Base-by-base conservation (phyloP, 2,329 filamentous ascomycete species). In the Hypoxylon sp. region DNA sequence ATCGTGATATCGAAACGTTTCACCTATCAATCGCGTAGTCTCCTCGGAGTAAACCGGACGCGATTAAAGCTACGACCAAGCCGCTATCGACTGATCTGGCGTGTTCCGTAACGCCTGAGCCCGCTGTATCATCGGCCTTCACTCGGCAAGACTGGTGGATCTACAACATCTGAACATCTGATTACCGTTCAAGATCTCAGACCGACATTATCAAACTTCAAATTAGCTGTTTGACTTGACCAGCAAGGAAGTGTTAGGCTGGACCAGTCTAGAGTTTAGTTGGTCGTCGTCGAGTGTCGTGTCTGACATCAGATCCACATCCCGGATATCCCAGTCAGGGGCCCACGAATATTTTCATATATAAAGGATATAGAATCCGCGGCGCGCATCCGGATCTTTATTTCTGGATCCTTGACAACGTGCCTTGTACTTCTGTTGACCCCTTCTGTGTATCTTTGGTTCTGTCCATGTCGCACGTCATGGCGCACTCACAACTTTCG, bases 401-500 rank as follows among this genome's bases (percentile, higher is more conserved):
- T 37, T 53, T 46, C 48, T 51, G 55, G 48, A 58, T 30, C 27
- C 46, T 63, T 62, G 65, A 61, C 65, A 70, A 68, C 68, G 70
- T 71, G 65, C 47, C 29, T 65, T 67, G 27, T 65, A 16, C 48
- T 52, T 61, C 34, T 59, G 54, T 67, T 70, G 55, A 59, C 43
- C 34, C 32, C 5, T 68, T 52, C 62, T 65, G 48, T 43, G 65
- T 69, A 63, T 71, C 59, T 68, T 65, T 62, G 53, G 34, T 62
- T 50, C 32, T 68, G 19, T 34, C 68, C 70, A 70, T 74, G 70
- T 61, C 61, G 50, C 72, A 71, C 71, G 72, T 68, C 71, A 75
- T 75, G 72, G 71, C 64, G 67, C 48, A 61, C 56, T 67, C 68
- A 37, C 60, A 65, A 48, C 57, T 69, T n/a, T 63, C 69, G 30